phyloP scores from a whole-genome alignment of 225 moss, liverwort and hornwort genomes.

The Lunularia cruciata region DNA sequence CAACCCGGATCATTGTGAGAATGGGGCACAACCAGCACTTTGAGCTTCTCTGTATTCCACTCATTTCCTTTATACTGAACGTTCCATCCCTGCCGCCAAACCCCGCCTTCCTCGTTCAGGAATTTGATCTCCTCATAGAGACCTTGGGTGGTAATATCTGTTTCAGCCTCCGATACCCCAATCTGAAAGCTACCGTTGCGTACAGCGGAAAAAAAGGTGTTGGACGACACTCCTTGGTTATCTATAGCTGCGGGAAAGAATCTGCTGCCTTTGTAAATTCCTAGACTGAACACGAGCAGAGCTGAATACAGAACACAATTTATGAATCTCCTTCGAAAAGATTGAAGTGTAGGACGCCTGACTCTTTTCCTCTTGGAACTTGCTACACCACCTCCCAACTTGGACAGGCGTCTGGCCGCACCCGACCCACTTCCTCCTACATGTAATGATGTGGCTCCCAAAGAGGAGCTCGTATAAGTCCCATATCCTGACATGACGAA shows the following conservation, averaged over 20 bases:
- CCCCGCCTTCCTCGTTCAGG: conserved; percentile 84
- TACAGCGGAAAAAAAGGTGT: background rate
- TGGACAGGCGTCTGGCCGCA: conserved; percentile 32
- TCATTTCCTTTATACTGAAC: conserved; percentile 68
- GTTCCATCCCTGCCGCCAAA: conserved; percentile 98
- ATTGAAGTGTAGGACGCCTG: conserved; percentile 28
- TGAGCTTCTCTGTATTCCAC: conserved; percentile 78
- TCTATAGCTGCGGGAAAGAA: conserved; percentile 15
- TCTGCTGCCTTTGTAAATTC: conserved; percentile 41
- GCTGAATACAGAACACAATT: conserved; percentile 31
- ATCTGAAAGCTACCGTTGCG: conserved; percentile 22
- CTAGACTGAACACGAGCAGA: conserved; percentile 33
- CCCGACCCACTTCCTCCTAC: conserved; percentile 22
- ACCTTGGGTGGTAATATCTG: conserved; percentile 73
- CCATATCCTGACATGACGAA: conserved; percentile 32
- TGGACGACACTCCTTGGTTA: background rate
- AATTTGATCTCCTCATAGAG: conserved; percentile 85
- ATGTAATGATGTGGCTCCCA: conserved; percentile 29
- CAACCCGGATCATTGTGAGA: conserved; percentile 98
- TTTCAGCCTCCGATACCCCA: conserved; percentile 44
- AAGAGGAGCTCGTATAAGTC: conserved; percentile 34
- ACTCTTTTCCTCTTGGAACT: conserved; percentile 33
- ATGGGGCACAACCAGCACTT: conserved; percentile 91
- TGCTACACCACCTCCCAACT: conserved; percentile 25
- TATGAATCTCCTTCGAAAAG: conserved; percentile 32